Evolutionary conservation across 2,329 filamentous ascomycete species (phyloP).

Genomic region (Fusarium sp.): DNA sequence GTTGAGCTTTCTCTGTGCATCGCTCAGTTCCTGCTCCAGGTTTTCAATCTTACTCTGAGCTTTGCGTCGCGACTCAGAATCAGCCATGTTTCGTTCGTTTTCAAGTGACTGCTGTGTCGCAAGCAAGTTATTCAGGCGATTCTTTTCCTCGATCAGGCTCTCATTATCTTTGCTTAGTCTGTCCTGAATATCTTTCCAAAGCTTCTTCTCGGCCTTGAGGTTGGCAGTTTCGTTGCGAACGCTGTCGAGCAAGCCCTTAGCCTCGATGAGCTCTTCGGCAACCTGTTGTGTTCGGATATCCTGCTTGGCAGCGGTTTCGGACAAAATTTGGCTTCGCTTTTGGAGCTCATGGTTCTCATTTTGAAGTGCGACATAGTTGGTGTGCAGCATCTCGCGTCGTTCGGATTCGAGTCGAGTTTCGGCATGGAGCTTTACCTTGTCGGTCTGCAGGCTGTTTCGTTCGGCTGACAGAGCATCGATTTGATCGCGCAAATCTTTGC

Average conservation of each 20-base stretch:
- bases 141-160: constrained; percentile 84
- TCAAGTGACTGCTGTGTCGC: constrained; percentile 89
- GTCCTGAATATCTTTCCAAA: constrained; percentile 95
- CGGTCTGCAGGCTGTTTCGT: constrained; percentile 85
- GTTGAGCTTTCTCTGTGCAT: constrained; percentile 85
- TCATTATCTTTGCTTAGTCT: constrained; percentile 92
- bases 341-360: constrained; percentile 89
- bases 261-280: constrained; percentile 92
- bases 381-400: constrained; percentile 89
- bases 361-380: constrained; percentile 87
- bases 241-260: constrained; percentile 84
- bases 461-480: constrained; percentile 85
- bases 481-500: constrained; percentile 87
- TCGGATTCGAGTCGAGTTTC: constrained; percentile 87
- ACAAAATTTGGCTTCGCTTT: constrained; percentile 82
- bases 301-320: constrained; percentile 89
- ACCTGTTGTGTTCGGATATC: constrained; percentile 92
- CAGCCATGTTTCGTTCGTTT: constrained; percentile 90
- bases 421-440: constrained; percentile 84
- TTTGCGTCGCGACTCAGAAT: constrained; percentile 85
- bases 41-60: constrained; percentile 83
- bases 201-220: constrained; percentile 92
- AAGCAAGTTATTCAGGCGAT: constrained; percentile 85
- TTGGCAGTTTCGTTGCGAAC: constrained; percentile 93
- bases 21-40: constrained; percentile 83